phyloP scores from a whole-genome alignment of 1,284 basidiomycete genomes.

The Microbotryum saponariae region DNA sequence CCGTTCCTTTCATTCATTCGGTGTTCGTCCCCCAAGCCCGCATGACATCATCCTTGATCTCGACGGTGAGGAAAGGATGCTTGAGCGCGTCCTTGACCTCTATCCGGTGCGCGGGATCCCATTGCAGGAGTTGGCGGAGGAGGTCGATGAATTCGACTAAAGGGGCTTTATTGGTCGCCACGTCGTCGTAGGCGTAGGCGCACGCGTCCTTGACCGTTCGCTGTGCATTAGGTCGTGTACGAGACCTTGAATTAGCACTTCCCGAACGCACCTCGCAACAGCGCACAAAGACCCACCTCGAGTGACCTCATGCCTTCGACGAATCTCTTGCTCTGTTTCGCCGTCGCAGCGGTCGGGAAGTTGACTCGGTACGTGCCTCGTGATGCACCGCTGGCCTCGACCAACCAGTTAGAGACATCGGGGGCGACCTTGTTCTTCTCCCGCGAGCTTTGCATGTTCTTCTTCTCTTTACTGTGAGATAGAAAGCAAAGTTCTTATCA shows the following conservation, averaged over 20 bases:
- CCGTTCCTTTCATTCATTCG: too few relatives aligned
- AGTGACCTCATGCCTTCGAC: conserved; percentile 77
- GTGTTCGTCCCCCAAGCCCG: too few relatives aligned
- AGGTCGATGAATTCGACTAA: conserved; percentile 63
- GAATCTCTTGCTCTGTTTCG: conserved; percentile 86
- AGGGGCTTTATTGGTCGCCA: conserved; percentile 58
- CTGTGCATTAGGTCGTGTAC: conserved; percentile 44
- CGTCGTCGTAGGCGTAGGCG: neutral
- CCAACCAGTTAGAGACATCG: neutral
- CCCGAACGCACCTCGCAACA: neutral
- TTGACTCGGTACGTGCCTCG: conserved; percentile 55
- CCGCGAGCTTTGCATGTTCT: conserved; percentile 65
- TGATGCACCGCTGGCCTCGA: neutral
- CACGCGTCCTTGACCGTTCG: conserved; percentile 37
- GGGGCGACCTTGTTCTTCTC: conserved; percentile 63
- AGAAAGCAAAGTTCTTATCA: conserved; percentile 47
- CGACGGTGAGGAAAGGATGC: conserved; percentile 64
- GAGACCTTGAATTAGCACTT: neutral
- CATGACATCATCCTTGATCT: conserved; percentile 9
- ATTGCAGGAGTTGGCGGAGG: conserved; percentile 79
- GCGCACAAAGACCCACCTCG: conserved; percentile 49
- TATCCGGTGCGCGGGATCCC: conserved; percentile 80
- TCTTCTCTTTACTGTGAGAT: neutral
- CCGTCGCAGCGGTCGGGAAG: conserved; percentile 73
- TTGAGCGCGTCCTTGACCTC: conserved; percentile 76